phyloP scores from a whole-genome alignment of 169 alveolate genomes.

The Plasmodium relictum region DNA sequence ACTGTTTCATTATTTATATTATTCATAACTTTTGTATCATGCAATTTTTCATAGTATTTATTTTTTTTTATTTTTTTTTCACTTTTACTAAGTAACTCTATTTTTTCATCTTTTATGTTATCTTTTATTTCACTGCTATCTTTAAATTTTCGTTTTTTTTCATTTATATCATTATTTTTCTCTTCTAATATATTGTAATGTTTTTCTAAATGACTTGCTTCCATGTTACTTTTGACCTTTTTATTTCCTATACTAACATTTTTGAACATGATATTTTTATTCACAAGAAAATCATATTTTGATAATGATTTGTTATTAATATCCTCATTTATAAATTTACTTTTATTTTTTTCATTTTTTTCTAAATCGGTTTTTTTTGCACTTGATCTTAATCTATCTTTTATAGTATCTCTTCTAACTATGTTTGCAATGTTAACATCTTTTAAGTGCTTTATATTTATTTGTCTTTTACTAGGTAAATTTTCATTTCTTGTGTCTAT shows the following conservation, averaged over 20 bases:
- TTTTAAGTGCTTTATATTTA: slow-evolving; percentile 1
- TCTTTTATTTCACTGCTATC: slow-evolving; percentile 17
- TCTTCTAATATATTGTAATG: slow-evolving; percentile 1
- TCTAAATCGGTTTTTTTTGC: slow-evolving; percentile 17
- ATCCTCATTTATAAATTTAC: not conserved
- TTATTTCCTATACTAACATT: slow-evolving; percentile 32
- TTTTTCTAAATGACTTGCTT: slow-evolving; percentile 2
- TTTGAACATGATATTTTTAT: slow-evolving; percentile 15
- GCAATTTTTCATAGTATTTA: not conserved
- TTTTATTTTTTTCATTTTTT: not conserved
- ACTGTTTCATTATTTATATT: not conserved
- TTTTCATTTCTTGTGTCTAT: slow-evolving; percentile 13
- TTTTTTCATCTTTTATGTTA: slow-evolving; percentile 9
- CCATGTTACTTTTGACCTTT: slow-evolving; percentile 17
- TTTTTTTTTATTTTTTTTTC: slow-evolving; percentile 10
- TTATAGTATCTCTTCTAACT: slow-evolving; percentile 17
- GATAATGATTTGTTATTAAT: slow-evolving; percentile 26
- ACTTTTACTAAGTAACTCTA: not conserved
- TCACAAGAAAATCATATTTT: slow-evolving; percentile 65
- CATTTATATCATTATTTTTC: slow-evolving; percentile 10
- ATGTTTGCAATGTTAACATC: slow-evolving; percentile 1
- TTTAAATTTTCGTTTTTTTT: slow-evolving; percentile 35
- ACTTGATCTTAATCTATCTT: slow-evolving; percentile 27
- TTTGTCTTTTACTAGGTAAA: slow-evolving; percentile 6
- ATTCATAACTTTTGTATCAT: not conserved